These are phyloP conservation scores for Haematococcus lacustris DNA, from an alignment of 139 green algal genomes.

Conservation along the genomic window DNA sequence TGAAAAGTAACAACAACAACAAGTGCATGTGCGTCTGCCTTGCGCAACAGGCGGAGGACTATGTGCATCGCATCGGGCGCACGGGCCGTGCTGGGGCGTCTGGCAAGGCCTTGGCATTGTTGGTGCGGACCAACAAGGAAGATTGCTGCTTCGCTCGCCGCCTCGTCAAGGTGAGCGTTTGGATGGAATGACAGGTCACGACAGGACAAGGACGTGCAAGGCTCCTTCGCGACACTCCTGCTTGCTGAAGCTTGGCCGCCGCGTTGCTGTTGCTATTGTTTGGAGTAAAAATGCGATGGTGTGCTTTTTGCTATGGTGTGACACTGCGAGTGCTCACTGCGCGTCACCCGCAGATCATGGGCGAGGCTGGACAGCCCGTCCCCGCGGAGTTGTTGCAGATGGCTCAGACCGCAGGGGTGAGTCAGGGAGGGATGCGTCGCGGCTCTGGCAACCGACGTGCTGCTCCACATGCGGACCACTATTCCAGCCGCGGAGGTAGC, in stretches of 20 bases:
- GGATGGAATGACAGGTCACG: background rate
- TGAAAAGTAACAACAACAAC: no score
- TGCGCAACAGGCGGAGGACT: conserved; percentile 54
- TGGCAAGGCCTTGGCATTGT: conserved; percentile 40
- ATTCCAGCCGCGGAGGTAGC: background rate
- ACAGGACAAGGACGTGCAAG: background rate
- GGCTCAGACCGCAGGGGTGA: background rate
- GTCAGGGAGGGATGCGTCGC: background rate
- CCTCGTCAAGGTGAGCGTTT: background rate
- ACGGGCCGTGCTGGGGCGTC: conserved; percentile 78
- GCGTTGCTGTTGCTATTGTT: background rate
- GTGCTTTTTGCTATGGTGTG: background rate
- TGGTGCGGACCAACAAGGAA: background rate
- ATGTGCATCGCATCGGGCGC: conserved; percentile 83
- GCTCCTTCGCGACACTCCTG: background rate
- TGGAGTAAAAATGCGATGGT: background rate
- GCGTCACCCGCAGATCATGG: background rate
- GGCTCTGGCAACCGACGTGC: no score
- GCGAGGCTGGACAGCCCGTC: background rate
- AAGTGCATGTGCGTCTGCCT: background rate
- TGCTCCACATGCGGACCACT: background rate
- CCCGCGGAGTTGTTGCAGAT: background rate
- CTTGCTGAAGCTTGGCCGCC: background rate
- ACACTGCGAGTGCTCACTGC: background rate
- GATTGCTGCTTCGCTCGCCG: background rate